Percentiles rank a stretch among this genome's conserved stretches.
phyloP scores from a whole-genome alignment of 2,329 filamentous ascomycete species.

The Graphilbum fragrans region DNA sequence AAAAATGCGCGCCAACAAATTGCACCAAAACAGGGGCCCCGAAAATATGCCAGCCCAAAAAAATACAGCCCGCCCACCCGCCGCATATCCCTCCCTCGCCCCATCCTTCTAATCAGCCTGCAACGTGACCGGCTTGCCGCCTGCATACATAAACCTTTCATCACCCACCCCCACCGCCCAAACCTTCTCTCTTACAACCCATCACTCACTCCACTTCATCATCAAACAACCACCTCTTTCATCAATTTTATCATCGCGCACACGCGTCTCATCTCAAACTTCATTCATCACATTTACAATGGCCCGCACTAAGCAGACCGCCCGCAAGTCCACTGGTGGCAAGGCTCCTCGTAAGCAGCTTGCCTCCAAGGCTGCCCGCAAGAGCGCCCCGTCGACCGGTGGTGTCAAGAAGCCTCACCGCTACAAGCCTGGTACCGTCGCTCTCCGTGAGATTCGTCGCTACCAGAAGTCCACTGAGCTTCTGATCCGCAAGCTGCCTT shows the following conservation, averaged over 20 bases:
- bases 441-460: conserved; percentile 94
- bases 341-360: conserved; percentile 89
- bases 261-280: not conserved
- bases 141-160: conserved; percentile 24
- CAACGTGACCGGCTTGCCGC: conserved; percentile 14
- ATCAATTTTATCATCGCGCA: conserved; percentile 13
- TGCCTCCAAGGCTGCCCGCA: conserved; percentile 97
- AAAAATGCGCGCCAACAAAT: too few relatives aligned
- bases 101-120: conserved; percentile 20
- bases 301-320: conserved; percentile 56
- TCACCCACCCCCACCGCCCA: conserved; percentile 28
- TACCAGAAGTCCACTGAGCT: conserved; percentile 98
- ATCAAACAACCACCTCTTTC: conserved; percentile 6
- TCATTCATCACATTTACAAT: conserved; percentile 31
- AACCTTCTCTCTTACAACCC: conserved; percentile 23
- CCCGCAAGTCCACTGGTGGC: conserved; percentile 68
- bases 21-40: too few relatives aligned
- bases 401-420: conserved; percentile 94
- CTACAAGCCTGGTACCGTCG: conserved; percentile 86
- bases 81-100: not conserved
- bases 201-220: conserved; percentile 17
- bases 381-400: conserved; percentile 92
- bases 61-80: too few relatives aligned
- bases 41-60: too few relatives aligned
- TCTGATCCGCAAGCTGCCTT: conserved; percentile 91